Conservation (phyloP, 139 green algal species). For the Ettlia oleoabundans region DNA sequence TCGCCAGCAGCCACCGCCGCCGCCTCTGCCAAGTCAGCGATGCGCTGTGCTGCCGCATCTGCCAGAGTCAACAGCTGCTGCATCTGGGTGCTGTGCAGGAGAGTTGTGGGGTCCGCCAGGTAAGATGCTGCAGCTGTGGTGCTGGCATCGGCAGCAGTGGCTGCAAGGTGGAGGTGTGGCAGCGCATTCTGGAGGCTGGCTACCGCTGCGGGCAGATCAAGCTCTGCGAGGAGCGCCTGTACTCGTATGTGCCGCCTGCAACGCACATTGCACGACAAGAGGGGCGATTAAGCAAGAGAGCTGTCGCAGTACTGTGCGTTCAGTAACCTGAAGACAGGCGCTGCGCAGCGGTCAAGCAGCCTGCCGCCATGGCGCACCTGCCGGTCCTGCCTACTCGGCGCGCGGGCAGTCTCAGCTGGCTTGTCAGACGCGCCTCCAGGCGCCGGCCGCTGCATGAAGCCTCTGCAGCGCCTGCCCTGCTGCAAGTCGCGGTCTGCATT, state of each 20-base stretch:
- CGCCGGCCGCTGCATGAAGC: slow-evolving; percentile 10
- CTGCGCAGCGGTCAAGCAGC: too few relatives aligned
- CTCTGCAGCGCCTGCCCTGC: background rate
- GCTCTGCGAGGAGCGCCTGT: background rate
- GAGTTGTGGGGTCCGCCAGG: background rate
- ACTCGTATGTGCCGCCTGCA: slow-evolving; percentile 8
- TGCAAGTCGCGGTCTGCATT: slow-evolving; percentile 7
- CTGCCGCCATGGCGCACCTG: slow-evolving; percentile 6
- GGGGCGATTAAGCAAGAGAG: background rate
- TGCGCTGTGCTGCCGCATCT: background rate
- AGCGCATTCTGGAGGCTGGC: slow-evolving; percentile 9
- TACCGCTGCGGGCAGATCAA: background rate
- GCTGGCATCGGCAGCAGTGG: background rate
- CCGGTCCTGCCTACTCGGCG: background rate
- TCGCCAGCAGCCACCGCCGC: background rate
- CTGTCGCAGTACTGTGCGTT: too few relatives aligned
- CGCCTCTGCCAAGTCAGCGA: slow-evolving; percentile 27
- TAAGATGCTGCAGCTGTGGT: background rate
- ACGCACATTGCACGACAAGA: too few relatives aligned
- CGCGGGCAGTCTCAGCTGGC: background rate
- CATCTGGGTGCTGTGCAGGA: background rate
- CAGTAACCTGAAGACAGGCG: background rate
- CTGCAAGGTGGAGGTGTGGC: background rate
- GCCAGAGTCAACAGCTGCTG: slow-evolving; percentile 9
- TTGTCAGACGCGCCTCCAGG: background rate